Evolutionary conservation across 75 land plant genomes (phyloP), one percentile per base, ranked within the genome.

Genomic region (Azolla pinnata): DNA sequence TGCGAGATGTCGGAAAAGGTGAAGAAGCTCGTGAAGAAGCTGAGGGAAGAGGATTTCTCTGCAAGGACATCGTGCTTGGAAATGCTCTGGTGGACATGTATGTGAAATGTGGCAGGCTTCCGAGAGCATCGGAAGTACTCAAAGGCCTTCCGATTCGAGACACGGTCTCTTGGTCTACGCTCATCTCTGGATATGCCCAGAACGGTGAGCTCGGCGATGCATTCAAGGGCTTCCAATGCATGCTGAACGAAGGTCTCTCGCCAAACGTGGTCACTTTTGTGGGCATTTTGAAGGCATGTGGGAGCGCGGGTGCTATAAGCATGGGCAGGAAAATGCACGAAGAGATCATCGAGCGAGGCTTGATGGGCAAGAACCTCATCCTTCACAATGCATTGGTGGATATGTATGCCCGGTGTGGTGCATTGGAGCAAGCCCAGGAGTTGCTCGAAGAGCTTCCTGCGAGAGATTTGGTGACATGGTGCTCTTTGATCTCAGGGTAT

Each of bases 51-150:
- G 34, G 69, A 5, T 16, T 67, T 18, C 49, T 46, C 2, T 2
- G 14, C 3, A 46, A 46, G n/a, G 49, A 46, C 14, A 46, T 2
- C 21, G 49, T 46, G 21, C 49, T 46, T 46, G 90, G 78, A 17
- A 86, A 73, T 62, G 81, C 90, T 0, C 73, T 89, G 18, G 57
- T 89, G 27, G 82, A 82, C 46, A 73, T 89, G 86, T 89, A 89
- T 55, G 57, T 75, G 0, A 80, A 82, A 35, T 86, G 86, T 68
- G 75, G 81, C 44, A 33, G 51, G 31, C 70, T 76, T 45, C 61
- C n/a, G 0, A 66, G 56, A 61, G 86, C 96, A 26, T 44, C 40
- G 8, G 67, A 56, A 32, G 70, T 74, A 31, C 85, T 88, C 59
- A 69, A 76, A 31, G 73, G 24, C 40, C 82, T 79, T 75, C 34